Evolutionary conservation across 169 alveolate genomes (phyloP), one percentile per base, ranked within the genome.

Genomic region (Eimeria acervulina): DNA sequence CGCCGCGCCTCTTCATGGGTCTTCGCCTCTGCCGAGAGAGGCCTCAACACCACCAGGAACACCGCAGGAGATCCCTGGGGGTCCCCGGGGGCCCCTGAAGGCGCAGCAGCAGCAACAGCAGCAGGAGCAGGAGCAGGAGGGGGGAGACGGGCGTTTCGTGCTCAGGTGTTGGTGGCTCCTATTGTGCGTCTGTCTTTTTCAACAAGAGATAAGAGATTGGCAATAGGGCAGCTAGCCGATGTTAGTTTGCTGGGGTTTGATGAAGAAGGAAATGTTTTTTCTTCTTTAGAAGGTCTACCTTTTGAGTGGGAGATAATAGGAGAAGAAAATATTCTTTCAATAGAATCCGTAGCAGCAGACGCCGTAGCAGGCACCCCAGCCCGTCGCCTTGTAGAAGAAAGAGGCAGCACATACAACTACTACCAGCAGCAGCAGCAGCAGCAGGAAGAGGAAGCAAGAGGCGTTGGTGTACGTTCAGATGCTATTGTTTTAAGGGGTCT

Each of bases 111-210:
- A n/a, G n/a, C n/a, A n/a, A n/a, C n/a, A n/a, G n/a, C 92, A 8
- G 70, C 17, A 2, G 78, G 59, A 15, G 26, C 85, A 2, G 55
- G 42, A 5, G 89, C 66, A 55, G 33, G 51, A 10, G 52, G 21
- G 23, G 13, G 44, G 26, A 28, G 80, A 26, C 28, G 70, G 17
- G 68, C 66, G 47, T 28, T 91, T 1, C 78, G 95, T 5, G 78
- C 85, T 36, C 95, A 91, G 68, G 95, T 84, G 72, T 55, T 91
- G 28, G 95, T 91, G 17, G 95, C 95, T 6, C 95, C 95, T 15
- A 91, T 91, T 13, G 91, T 74, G 66, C 90, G 91, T 1, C 52
- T 91, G 40, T 15, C 84, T 44, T 91, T 91, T 42, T 84, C 90
- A 44, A 91, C 95, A 80, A 51, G 95, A 2, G 95, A 91, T 42